Conservation (phyloP, 768 basidiomycete genomes). For the Boletus tylopilopsis region DNA sequence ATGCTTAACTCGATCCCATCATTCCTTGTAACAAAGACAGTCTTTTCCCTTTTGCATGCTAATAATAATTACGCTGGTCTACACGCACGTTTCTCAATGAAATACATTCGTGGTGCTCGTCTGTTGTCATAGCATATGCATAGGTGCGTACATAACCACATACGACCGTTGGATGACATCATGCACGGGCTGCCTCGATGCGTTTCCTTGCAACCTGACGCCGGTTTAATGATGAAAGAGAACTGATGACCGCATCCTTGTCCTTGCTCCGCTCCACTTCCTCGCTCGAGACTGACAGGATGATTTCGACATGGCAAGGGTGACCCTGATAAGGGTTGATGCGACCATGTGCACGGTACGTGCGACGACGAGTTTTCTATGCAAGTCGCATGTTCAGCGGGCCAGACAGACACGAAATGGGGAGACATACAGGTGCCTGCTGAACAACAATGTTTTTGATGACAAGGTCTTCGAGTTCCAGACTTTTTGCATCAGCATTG, state of each 20-base stretch:
- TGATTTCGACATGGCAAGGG: constrained; percentile 95
- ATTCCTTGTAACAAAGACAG: not conserved
- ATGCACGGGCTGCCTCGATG: constrained; percentile 77
- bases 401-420: not conserved
- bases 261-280: constrained; percentile 94
- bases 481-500: constrained; percentile 96
- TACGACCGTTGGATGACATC: constrained; percentile 21
- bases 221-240: constrained; percentile 72
- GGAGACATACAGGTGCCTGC: constrained; percentile 85
- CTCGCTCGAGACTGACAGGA: constrained; percentile 72
- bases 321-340: constrained; percentile 99
- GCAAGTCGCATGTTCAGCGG: not conserved
- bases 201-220: constrained; percentile 84
- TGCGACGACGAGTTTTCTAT: constrained; percentile 97
- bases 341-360: constrained; percentile 96
- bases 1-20: not conserved
- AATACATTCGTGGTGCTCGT: not conserved
- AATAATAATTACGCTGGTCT: not conserved
- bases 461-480: constrained; percentile 85
- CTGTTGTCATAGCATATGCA: constrained; percentile 29
- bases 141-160: constrained; percentile 29
- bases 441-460: constrained; percentile 98
- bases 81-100: not conserved
- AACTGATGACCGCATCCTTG: constrained; percentile 50
- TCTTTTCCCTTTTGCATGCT: not conserved